Evolutionary conservation across 108 stramenopile species (phyloP).

Genomic region (Fragilaria radians): DNA sequence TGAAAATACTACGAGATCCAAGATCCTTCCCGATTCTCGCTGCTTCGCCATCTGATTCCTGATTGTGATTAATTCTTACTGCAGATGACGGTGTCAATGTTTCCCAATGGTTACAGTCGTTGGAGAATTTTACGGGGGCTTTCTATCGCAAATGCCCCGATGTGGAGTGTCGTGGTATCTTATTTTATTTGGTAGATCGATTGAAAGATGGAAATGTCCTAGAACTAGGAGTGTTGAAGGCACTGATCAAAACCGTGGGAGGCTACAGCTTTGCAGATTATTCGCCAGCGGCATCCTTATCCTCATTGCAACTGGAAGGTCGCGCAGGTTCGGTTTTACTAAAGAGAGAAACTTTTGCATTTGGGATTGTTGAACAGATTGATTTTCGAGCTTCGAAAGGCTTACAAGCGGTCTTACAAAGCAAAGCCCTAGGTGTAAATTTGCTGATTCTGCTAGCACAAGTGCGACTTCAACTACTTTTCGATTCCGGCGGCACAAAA

Average conservation of each 20-base stretch:
- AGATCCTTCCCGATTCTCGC: neutral
- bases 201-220: constrained; percentile 56
- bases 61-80: neutral
- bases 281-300: constrained; percentile 66
- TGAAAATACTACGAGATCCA: neutral
- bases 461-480: constrained; percentile 52
- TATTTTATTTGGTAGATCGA: constrained; percentile 53
- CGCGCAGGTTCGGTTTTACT: constrained; percentile 58
- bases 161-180: constrained; percentile 73
- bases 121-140: constrained; percentile 76
- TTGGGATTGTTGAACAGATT: constrained; percentile 73
- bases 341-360: constrained; percentile 76
- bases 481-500: constrained; percentile 17
- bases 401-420: constrained; percentile 54
- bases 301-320: constrained; percentile 67
- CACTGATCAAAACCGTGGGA: constrained; percentile 71
- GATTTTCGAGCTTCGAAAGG: constrained; percentile 39
- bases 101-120: constrained; percentile 80
- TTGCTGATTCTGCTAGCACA: constrained; percentile 75
- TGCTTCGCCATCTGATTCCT: neutral
- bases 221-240: constrained; percentile 75
- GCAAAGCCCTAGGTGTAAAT: constrained; percentile 59
- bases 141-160: constrained; percentile 69
- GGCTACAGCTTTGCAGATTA: constrained; percentile 79
- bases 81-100: constrained; percentile 82